Base-by-base conservation (phyloP, 2,329 filamentous ascomycete species). In the Ciborinia camelliae region DNA sequence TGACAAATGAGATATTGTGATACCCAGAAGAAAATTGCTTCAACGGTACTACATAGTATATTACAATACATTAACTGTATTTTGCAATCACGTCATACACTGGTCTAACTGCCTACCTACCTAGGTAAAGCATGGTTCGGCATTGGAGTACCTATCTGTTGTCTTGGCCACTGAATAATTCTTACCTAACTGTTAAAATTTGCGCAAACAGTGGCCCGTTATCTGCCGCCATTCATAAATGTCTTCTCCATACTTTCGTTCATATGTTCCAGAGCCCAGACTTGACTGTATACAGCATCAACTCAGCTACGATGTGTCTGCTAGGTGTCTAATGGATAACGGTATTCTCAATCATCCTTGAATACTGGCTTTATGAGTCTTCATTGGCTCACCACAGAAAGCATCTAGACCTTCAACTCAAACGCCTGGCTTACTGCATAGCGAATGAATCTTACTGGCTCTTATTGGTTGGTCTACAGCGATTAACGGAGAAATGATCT, bases 211-310 rank as follows among this genome's bases (percentile, higher is more conserved):
- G 3, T 45, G 54, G 43, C 54, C 12, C 47, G 28, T 58, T 41
- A 58, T 37, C 20, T 58, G 54, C 54, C 54, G 28, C 54, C 39
- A 20, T 7, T 32, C 39, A 32, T 26, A 41, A 55, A 2, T n/a
- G 20, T 57, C 41, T 45, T 45, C 39, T 45, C 54, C 54, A 57
- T 45, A 45, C 54, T 37, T 58, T 58, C 54, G 54, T 58, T 58
- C 54, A 45, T 47, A 58, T 58, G 39, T 41, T 58, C 20, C 26
- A 43, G 54, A 57, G 54, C 37, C 54, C 18, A 57, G 39, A 32
- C 54, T 45, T 32, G 2, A 30, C 37, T 57, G 37, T 20, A 58
- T 26, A 47, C 54, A 58, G 39, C 39, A 45, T 45, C 23, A 57
- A 14, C 54, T 39, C 20, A 43, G 54, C 28, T 15, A 57, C 39